Base-by-base conservation (phyloP, 441 rosid genomes). In the Oxalis stricta region DNA sequence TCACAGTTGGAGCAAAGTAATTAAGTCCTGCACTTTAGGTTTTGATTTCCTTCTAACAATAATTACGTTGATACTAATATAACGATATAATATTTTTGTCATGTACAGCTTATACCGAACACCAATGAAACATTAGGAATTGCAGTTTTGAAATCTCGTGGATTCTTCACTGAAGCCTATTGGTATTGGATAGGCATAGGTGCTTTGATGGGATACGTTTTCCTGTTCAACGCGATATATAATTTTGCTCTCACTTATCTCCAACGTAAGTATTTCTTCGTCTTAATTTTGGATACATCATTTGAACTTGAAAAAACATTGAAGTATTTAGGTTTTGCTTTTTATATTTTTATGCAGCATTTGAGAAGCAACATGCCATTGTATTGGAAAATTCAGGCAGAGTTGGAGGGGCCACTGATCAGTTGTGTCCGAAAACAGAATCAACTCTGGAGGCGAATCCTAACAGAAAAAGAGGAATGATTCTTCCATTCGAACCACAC, bases 401-500 rank as follows among this genome's bases (percentile, higher is more conserved):
- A 34, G 47, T 20, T 26, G 65, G 58, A 38, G 70, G 60, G 52
- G 60, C 49, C 35, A 43, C 11, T 46, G 55, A 4, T 23, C 56
- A 33, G 20, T 19, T 34, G 31, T 47, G 63, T 20, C 37, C 55
- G 13, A 33, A 31, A 46, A 37, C 48, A 20, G 66, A 42, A n/a
- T 51, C 41, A 46, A 37, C 6, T n/a, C 58, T 28, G 5, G 64
- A 58, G 28, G 53, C 45, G 0, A 38, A 41, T 11, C 28, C 40
- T 9, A 58, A 58, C 17, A 58, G 53, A 42, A 80, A 71, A 46
- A 75, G 40, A 61, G 96, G 94, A 56, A 80, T 80, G 89, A 73
- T 85, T 55, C 86, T 89, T 65, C 96, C 96, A 34, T 89, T 89
- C 58, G 73, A 72, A 54, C 92, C 82, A 23, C 79, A 69, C 59